Evolutionary conservation across 306 rosid genomes (phyloP).

Genomic region (Phaseolus lunatus): DNA sequence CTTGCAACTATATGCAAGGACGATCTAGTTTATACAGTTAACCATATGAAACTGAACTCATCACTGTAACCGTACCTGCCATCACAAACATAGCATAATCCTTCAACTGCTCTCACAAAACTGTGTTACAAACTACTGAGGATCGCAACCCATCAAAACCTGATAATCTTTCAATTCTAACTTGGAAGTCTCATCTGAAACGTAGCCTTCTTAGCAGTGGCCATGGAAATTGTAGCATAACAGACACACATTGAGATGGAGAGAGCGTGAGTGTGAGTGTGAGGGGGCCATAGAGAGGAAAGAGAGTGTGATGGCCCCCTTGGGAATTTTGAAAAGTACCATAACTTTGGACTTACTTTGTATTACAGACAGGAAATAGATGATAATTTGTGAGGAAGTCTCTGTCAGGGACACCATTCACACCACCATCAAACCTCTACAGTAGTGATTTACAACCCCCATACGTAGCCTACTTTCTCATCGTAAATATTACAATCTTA

Average conservation of each 20-base stretch:
- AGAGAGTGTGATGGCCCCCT: slow-evolving; percentile 56
- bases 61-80: background rate
- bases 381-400: slow-evolving; percentile 50
- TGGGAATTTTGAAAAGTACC: slow-evolving; percentile 57
- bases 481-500: slow-evolving; percentile 50
- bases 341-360: slow-evolving; percentile 54
- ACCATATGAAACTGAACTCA: too few species aligned
- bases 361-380: slow-evolving; percentile 47
- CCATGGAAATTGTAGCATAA: too few species aligned
- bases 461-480: slow-evolving; percentile 73
- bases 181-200: too few species aligned
- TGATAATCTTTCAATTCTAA: too few species aligned
- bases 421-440: slow-evolving; percentile 51
- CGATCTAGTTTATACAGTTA: background rate
- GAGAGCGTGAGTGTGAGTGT: too few species aligned
- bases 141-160: too few species aligned
- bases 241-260: too few species aligned
- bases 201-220: too few species aligned
- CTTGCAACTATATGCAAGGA: background rate
- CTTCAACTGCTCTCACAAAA: too few species aligned
- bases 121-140: too few species aligned
- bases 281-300: too few species aligned
- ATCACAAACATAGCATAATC: too few species aligned
- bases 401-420: slow-evolving; percentile 49
- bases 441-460: slow-evolving; percentile 62